Evolutionary conservation across 768 basidiomycete species (phyloP).

Genomic region (Tephrocybe sp.): DNA sequence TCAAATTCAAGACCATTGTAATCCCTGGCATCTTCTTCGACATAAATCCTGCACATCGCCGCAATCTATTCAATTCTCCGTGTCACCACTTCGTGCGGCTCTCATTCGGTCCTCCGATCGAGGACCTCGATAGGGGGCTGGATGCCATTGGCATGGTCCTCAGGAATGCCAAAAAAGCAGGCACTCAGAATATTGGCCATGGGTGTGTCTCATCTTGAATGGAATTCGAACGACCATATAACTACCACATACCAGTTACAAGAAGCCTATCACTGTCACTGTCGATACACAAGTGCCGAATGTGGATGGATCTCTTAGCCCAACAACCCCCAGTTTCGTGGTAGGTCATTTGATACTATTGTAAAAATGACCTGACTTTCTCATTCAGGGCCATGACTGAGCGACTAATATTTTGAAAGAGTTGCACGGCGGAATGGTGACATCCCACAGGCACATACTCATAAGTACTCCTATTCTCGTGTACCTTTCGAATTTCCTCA

Average conservation of each 20-base stretch:
- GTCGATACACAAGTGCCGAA: slow-evolving; percentile 16
- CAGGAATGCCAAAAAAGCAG: slow-evolving; percentile 61
- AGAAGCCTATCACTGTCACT: slow-evolving; percentile 21
- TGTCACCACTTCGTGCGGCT: slow-evolving; percentile 89
- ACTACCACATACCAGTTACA: slow-evolving; percentile 26
- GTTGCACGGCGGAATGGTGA: no score
- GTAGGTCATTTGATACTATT: slow-evolving; percentile 7
- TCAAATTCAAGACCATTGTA: slow-evolving; percentile 88
- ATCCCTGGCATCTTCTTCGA: slow-evolving; percentile 92
- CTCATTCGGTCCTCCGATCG: slow-evolving; percentile 80
- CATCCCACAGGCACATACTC: no score
- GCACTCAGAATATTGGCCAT: slow-evolving; percentile 64
- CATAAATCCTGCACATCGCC: slow-evolving; percentile 76
- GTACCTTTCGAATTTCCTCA: no score
- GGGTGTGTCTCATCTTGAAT: slow-evolving; percentile 37
- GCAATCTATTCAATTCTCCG: slow-evolving; percentile 87
- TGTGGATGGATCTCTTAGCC: slow-evolving; percentile 17
- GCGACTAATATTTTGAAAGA: no score
- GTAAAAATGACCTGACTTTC: no score
- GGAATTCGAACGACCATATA: neutral
- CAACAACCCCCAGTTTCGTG: slow-evolving; percentile 4
- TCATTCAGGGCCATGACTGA: no score
- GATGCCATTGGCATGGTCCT: slow-evolving; percentile 85
- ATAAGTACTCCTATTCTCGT: no score
- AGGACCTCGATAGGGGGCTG: slow-evolving; percentile 77